These are phyloP conservation scores for Tricholomella constricta DNA, from an alignment of 768 basidiomycete genomes.

Conservation along the genomic window DNA sequence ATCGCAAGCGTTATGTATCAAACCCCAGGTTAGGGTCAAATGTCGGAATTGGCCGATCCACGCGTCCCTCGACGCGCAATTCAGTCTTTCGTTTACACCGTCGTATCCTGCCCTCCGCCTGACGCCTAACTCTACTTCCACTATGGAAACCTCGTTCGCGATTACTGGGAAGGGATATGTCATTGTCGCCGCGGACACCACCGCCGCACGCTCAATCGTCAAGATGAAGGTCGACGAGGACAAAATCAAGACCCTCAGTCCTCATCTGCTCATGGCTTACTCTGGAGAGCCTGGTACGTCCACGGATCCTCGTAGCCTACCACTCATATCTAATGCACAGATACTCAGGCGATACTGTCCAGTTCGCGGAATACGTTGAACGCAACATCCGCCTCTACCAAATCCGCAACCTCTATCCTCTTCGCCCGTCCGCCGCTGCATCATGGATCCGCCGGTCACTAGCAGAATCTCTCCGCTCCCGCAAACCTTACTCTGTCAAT, in stretches of 20 bases:
- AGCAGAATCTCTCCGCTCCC: conserved; percentile 86
- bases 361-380: conserved; percentile 96
- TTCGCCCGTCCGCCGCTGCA: conserved; percentile 88
- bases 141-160: conserved; percentile 91
- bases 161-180: conserved; percentile 93
- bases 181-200: conserved; percentile 89
- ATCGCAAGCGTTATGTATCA: not conserved
- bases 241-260: conserved; percentile 90
- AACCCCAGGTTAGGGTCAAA: conserved; percentile 21
- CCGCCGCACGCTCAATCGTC: conserved; percentile 87
- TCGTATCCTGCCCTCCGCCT: conserved; percentile 4
- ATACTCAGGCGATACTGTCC: conserved; percentile 83
- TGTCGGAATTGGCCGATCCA: conserved; percentile 22
- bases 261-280: conserved; percentile 93
- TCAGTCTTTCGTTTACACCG: conserved; percentile 9
- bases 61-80: conserved; percentile 26
- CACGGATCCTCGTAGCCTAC: not conserved
- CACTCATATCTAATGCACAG: not conserved
- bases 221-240: conserved; percentile 98
- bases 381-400: conserved; percentile 95
- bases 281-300: conserved; percentile 87
- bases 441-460: conserved; percentile 93
- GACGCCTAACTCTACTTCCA: conserved; percentile 23
- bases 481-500: conserved; percentile 88
- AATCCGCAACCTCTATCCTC: conserved; percentile 88